Evolutionary conservation across 371 early-diverging fungal species (phyloP).

Genomic region (Mortierella sp.): DNA sequence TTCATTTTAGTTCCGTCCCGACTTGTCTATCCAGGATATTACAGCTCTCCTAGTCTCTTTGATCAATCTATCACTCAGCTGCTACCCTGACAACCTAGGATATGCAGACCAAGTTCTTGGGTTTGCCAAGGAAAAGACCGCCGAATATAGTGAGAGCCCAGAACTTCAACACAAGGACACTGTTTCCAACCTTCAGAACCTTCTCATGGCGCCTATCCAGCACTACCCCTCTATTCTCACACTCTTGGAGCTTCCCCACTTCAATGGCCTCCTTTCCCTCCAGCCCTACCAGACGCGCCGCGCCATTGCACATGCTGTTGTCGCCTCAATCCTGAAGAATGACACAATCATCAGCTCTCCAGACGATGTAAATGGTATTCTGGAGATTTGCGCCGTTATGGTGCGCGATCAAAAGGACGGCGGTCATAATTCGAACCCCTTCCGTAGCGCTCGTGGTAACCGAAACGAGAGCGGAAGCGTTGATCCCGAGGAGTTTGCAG

Average conservation of each 20-base stretch:
- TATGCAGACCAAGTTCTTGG: slow-evolving; percentile 91
- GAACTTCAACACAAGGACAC: slow-evolving; percentile 73
- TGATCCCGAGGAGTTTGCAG: slow-evolving; percentile 80
- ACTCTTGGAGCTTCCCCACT: slow-evolving; percentile 74
- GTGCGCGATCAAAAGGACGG: slow-evolving; percentile 82
- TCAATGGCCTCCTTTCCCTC: slow-evolving; percentile 80
- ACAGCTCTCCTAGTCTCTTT: slow-evolving; percentile 89
- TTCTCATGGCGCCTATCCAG: slow-evolving; percentile 81
- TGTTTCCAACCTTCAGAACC: slow-evolving; percentile 69
- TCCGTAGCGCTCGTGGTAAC: slow-evolving; percentile 49
- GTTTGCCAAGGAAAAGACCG: slow-evolving; percentile 80
- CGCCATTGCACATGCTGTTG: slow-evolving; percentile 83
- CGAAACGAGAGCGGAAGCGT: slow-evolving; percentile 63
- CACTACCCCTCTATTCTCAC: slow-evolving; percentile 76
- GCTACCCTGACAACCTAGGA: slow-evolving; percentile 89
- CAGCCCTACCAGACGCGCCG: slow-evolving; percentile 87
- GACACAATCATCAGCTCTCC: slow-evolving; percentile 76
- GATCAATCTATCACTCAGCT: slow-evolving; percentile 89
- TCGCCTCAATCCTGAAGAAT: slow-evolving; percentile 74
- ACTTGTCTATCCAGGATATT: slow-evolving; percentile 91
- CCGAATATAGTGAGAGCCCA: slow-evolving; percentile 65
- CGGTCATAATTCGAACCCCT: slow-evolving; percentile 59
- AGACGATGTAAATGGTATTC: slow-evolving; percentile 84
- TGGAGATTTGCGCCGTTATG: slow-evolving; percentile 85
- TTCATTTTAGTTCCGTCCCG: slow-evolving; percentile 80